A percentile compares a stretch with the other conserved stretches of the same genome.
These are phyloP conservation scores for Hypoxylon sp. DNA, from an alignment of 2,329 filamentous ascomycete species.

Conservation along the genomic window DNA sequence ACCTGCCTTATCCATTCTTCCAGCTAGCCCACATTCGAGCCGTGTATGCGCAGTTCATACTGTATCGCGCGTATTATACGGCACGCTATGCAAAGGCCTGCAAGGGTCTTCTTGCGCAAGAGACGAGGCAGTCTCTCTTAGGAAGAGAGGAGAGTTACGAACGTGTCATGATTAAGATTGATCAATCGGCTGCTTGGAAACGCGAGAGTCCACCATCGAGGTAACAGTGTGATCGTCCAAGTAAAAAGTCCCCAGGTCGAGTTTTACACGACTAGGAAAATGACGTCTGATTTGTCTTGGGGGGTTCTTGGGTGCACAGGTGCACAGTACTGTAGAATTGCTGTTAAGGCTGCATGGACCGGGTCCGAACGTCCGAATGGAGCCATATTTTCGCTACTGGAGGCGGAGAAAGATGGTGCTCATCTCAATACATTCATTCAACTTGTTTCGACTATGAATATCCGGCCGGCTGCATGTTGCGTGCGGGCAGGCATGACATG, in stretches of 20 bases:
- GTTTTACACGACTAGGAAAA: conserved; percentile 14
- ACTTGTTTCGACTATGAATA: conserved; percentile 21
- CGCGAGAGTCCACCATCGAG: conserved; percentile 16
- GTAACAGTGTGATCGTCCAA: conserved; percentile 27
- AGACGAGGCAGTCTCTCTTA: too few relatives aligned
- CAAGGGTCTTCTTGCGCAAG: conserved; percentile 31
- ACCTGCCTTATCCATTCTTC: conserved; percentile 35
- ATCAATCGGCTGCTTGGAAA: conserved; percentile 25
- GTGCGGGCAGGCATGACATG: conserved; percentile 17
- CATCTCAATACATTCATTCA: conserved; percentile 10
- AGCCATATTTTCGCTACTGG: too few relatives aligned
- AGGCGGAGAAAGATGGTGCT: conserved; percentile 15
- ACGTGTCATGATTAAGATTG: conserved; percentile 25
- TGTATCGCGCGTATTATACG: conserved; percentile 27
- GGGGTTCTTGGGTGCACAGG: neutral
- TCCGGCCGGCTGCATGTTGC: conserved; percentile 26
- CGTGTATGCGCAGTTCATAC: conserved; percentile 25
- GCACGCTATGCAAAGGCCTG: conserved; percentile 29
- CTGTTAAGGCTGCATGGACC: conserved; percentile 17
- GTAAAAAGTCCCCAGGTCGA: conserved; percentile 16
- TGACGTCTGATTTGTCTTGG: conserved; percentile 22
- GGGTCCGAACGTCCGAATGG: too few relatives aligned
- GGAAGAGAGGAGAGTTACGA: conserved; percentile 13
- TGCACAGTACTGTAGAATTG: too few relatives aligned
- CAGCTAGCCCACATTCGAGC: conserved; percentile 12